phyloP scores from a whole-genome alignment of 441 rosid genomes.

The Bocquillonia castaneifolia region DNA sequence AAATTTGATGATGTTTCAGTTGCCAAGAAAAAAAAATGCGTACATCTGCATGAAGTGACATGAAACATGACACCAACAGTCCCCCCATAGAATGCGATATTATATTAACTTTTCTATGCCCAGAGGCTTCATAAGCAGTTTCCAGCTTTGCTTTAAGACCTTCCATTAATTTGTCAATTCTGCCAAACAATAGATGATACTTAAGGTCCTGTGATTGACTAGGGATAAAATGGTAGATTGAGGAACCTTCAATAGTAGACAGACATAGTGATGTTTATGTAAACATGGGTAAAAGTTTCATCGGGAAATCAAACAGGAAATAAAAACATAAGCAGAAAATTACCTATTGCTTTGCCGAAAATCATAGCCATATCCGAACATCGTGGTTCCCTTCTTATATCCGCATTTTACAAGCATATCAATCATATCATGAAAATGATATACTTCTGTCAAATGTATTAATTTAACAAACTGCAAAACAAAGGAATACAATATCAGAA shows the following conservation, averaged over 20 bases:
- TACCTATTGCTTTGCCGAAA: conserved; percentile 91
- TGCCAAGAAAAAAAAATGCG: conserved; percentile 20
- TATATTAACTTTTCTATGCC: conserved; percentile 60
- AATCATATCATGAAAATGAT: conserved; percentile 89
- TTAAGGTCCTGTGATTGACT: conserved; percentile 9
- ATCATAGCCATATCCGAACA: conserved; percentile 89
- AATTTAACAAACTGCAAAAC: conserved; percentile 57
- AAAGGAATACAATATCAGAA: conserved; percentile 18
- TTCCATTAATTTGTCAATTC: conserved; percentile 55
- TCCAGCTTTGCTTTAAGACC: conserved; percentile 67
- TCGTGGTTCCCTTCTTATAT: conserved; percentile 76
- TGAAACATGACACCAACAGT: conserved; percentile 62
- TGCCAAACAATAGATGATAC: conserved; percentile 31
- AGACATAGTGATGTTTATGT: conserved; percentile 5
- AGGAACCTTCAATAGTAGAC: conserved; percentile 5
- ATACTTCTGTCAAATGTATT: conserved; percentile 50
- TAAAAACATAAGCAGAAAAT: background rate
- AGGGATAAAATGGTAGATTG: conserved; percentile 10
- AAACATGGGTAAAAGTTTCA: background rate
- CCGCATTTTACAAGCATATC: conserved; percentile 71
- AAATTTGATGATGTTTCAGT: conserved; percentile 16
- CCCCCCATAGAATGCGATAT: conserved; percentile 98
- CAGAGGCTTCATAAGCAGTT: conserved; percentile 67
- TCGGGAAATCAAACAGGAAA: background rate
- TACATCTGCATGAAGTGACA: conserved; percentile 66